Percentiles rank a stretch among this genome's conserved stretches.
phyloP scores from a whole-genome alignment of 1,284 basidiomycete species.

The Ceratobasidium sp. region DNA sequence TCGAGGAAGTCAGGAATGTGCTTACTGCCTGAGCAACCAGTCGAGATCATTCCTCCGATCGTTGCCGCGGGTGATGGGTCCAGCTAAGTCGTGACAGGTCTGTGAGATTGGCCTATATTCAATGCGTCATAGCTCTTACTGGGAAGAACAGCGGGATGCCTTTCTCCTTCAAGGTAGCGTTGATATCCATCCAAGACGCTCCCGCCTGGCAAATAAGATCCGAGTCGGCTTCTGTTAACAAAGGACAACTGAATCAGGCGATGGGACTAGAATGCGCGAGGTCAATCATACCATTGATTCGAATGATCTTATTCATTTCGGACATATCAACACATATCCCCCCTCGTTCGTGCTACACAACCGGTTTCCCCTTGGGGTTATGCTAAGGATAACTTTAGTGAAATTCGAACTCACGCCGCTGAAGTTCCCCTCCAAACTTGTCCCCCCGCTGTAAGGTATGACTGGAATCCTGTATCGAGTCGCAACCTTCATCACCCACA shows the following conservation, averaged over 20 bases:
- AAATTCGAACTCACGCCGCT: slow-evolving; percentile 62
- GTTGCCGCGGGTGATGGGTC: slow-evolving; percentile 86
- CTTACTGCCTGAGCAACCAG: slow-evolving; percentile 83
- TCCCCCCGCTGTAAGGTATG: slow-evolving; percentile 77
- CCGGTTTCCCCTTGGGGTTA: neutral
- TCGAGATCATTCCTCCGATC: slow-evolving; percentile 93
- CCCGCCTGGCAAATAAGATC: slow-evolving; percentile 88
- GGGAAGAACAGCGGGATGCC: slow-evolving; percentile 89
- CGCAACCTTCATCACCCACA: slow-evolving; percentile 75
- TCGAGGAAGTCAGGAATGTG: slow-evolving; percentile 47
- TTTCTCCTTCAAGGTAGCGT: slow-evolving; percentile 76
- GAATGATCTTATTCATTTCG: slow-evolving; percentile 85
- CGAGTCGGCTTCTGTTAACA: slow-evolving; percentile 83
- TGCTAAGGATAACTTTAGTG: neutral
- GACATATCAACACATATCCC: slow-evolving; percentile 90
- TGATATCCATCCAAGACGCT: slow-evolving; percentile 88
- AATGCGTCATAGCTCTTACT: slow-evolving; percentile 62
- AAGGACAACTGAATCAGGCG: slow-evolving; percentile 56
- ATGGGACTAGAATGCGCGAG: too few species aligned
- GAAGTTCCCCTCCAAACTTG: slow-evolving; percentile 76
- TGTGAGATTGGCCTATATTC: neutral
- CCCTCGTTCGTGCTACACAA: slow-evolving; percentile 60
- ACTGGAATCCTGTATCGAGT: slow-evolving; percentile 75
- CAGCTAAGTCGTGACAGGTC: slow-evolving; percentile 61
- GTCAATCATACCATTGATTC: too few species aligned